phyloP scores from a whole-genome alignment of 306 rosid species.

The Oxytropis ochrocephala region DNA sequence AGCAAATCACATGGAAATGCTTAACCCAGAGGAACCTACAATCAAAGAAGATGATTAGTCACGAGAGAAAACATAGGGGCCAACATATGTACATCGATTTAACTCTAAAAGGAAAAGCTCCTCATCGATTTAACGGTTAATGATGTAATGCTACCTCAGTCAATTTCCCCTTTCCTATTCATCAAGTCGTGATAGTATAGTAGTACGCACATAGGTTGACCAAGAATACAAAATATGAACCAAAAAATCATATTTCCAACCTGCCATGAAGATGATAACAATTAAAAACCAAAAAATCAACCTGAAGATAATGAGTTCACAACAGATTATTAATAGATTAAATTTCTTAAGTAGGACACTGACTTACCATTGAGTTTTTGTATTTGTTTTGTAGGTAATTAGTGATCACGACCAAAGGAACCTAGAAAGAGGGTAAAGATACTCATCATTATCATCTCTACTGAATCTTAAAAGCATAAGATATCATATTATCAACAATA shows the following conservation, averaged over 20 bases:
- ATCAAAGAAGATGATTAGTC: slow-evolving; percentile 1
- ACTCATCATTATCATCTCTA: slow-evolving; percentile 3
- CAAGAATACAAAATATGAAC: slow-evolving; percentile 88
- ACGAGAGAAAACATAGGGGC: slow-evolving; percentile 7
- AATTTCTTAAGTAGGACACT: background rate
- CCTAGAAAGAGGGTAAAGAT: slow-evolving; percentile 32
- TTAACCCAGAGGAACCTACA: background rate
- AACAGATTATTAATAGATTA: background rate
- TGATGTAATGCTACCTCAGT: slow-evolving; percentile 16
- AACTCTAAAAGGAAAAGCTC: background rate
- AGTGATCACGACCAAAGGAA: slow-evolving; percentile 78
- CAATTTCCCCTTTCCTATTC: slow-evolving; percentile 59
- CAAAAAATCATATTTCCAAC: slow-evolving; percentile 95
- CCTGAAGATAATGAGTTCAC: background rate
- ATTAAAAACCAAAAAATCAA: slow-evolving; percentile 9
- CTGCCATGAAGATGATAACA: slow-evolving; percentile 31
- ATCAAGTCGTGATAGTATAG: slow-evolving; percentile 92
- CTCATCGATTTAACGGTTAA: background rate
- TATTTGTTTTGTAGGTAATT: slow-evolving; percentile 70
- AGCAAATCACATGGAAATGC: slow-evolving; percentile 16
- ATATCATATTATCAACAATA: background rate
- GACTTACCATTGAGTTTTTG: slow-evolving; percentile 78
- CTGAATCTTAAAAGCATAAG: background rate
- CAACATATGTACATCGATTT: slow-evolving; percentile 25
- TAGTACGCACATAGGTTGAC: slow-evolving; percentile 89